These are phyloP conservation scores for Mycena epipterygia DNA, from an alignment of 768 basidiomycete species.

Conservation along the genomic window DNA sequence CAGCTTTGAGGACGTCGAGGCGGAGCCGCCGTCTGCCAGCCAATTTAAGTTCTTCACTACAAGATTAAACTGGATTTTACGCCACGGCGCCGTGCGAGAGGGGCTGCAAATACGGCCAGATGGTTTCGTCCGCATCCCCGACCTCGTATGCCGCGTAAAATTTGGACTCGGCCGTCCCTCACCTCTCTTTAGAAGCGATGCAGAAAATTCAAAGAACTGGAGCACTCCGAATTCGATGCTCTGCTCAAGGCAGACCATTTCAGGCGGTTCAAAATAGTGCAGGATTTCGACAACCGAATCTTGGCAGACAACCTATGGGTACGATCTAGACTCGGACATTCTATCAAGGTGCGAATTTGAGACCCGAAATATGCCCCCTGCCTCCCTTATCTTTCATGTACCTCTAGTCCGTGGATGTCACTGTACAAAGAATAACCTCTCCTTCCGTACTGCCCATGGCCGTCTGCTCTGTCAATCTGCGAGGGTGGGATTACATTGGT, in stretches of 20 bases:
- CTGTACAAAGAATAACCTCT: neutral
- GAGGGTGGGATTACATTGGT: constrained; percentile 6
- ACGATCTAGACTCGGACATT: constrained; percentile 40
- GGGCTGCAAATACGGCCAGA: constrained; percentile 76
- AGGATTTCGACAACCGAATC: constrained; percentile 40
- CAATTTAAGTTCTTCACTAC: constrained; percentile 5
- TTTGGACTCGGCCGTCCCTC: neutral
- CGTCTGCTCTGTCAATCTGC: neutral
- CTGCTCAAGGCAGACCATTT: constrained; percentile 34
- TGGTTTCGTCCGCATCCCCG: constrained; percentile 79
- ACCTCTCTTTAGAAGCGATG: constrained; percentile 1
- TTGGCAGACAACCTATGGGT: constrained; percentile 43
- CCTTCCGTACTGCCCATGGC: neutral
- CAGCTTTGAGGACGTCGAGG: too few relatives aligned
- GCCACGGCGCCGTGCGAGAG: constrained; percentile 77
- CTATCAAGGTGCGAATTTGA: constrained; percentile 26
- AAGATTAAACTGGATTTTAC: constrained; percentile 65
- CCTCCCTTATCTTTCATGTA: neutral
- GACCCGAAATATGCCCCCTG: neutral
- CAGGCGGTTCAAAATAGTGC: constrained; percentile 42
- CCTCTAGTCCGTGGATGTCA: constrained; percentile 2
- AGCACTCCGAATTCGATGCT: constrained; percentile 29
- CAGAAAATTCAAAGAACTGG: neutral
- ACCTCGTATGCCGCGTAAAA: constrained; percentile 69
- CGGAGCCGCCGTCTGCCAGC: too few relatives aligned